A percentile compares a stretch with the other conserved stretches of the same genome.
Evolutionary conservation across 2,329 filamentous ascomycete genomes (phyloP).

Genomic region (Epichloe uncinata): DNA sequence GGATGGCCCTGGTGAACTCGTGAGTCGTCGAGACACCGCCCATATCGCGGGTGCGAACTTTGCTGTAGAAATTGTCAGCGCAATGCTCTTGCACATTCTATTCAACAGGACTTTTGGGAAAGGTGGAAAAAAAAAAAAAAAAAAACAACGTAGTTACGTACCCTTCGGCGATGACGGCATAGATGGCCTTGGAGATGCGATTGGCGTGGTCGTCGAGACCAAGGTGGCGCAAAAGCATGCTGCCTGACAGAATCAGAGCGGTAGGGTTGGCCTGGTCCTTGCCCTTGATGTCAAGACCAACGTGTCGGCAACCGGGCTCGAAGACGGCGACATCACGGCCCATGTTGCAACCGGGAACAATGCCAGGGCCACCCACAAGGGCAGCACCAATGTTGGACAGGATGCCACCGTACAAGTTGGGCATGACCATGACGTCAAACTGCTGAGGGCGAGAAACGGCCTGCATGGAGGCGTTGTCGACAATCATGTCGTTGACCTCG

Average conservation of each 20-base stretch:
- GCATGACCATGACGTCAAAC: slow-evolving; percentile 99
- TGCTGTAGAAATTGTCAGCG: slow-evolving; percentile 42
- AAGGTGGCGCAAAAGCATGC: slow-evolving; percentile 94
- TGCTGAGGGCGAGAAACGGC: slow-evolving; percentile 92
- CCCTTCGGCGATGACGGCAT: slow-evolving; percentile 75
- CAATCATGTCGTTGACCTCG: slow-evolving; percentile 98
- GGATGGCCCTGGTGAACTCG: slow-evolving; percentile 87
- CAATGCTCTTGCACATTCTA: neutral
- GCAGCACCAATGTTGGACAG: slow-evolving; percentile 97
- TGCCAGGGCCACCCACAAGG: slow-evolving; percentile 89
- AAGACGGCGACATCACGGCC: slow-evolving; percentile 96
- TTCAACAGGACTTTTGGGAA: neutral
- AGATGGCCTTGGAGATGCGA: slow-evolving; percentile 82
- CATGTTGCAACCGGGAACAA: slow-evolving; percentile 99
- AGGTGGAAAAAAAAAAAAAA: neutral
- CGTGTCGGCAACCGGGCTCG: slow-evolving; percentile 97
- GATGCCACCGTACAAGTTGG: slow-evolving; percentile 97
- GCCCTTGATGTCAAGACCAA: slow-evolving; percentile 98
- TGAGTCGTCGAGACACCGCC: slow-evolving; percentile 80
- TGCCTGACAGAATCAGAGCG: slow-evolving; percentile 83
- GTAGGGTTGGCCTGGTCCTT: slow-evolving; percentile 99
- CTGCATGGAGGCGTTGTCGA: slow-evolving; percentile 99
- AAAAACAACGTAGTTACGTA: slow-evolving; percentile 31
- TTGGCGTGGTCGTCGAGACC: slow-evolving; percentile 97
- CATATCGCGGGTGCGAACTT: slow-evolving; percentile 89